Conservation (phyloP, 768 basidiomycete species). For the Phylloporus arenicola region DNA sequence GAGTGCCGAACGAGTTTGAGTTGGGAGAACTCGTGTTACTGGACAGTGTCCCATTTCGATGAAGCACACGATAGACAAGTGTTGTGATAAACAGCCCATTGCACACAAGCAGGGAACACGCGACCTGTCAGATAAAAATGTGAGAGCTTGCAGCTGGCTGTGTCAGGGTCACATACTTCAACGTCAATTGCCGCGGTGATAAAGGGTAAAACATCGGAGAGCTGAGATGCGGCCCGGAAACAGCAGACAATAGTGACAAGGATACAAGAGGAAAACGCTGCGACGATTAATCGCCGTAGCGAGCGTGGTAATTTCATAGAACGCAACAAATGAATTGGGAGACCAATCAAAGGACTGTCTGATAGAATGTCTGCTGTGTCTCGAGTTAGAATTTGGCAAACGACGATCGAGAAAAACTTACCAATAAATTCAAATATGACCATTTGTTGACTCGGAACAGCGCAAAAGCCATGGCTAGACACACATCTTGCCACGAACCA, state of each 20-base stretch:
- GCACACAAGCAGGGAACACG: conserved; percentile 12
- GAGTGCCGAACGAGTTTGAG: neutral
- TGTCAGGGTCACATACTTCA: conserved; percentile 6
- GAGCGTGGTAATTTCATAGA: conserved; percentile 1
- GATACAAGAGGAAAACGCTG: conserved; percentile 6
- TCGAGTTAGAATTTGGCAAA: neutral
- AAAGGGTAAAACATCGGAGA: conserved; percentile 2
- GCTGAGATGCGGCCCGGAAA: conserved; percentile 7
- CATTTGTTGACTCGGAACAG: neutral
- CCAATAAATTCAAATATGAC: conserved; percentile 15
- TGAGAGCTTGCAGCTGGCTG: neutral
- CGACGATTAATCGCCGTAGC: conserved; percentile 6
- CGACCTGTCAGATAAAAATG: conserved; percentile 9
- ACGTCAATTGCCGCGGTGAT: conserved; percentile 8
- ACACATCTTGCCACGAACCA: conserved; percentile 2
- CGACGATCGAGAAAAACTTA: neutral
- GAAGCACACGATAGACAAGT: conserved; percentile 7
- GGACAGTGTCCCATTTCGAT: neutral
- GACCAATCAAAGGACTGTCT: conserved; percentile 8
- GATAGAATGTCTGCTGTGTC: conserved; percentile 19
- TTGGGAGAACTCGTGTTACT: neutral
- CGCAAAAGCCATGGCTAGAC: neutral
- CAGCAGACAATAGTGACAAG: conserved; percentile 2
- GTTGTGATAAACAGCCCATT: conserved; percentile 9
- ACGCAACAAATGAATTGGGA: conserved; percentile 7